Evolutionary conservation across 2,329 filamentous ascomycete species (phyloP).

Genomic region (Aureobasidium sp.): DNA sequence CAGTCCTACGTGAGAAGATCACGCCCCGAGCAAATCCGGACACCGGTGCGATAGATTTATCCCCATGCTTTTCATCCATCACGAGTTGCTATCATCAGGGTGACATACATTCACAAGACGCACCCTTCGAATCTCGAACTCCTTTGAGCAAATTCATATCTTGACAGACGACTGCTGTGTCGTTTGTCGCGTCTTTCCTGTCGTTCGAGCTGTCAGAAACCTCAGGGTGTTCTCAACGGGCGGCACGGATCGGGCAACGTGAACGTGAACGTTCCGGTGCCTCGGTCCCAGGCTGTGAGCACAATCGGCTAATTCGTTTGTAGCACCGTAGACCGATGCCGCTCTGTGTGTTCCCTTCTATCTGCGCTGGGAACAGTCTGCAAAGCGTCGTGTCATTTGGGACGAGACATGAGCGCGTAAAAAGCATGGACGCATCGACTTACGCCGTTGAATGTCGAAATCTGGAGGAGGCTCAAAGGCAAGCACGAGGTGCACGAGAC

Average conservation of each 20-base stretch:
- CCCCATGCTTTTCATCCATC: background rate
- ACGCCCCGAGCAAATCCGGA: background rate
- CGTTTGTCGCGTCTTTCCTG: background rate
- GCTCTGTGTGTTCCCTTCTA: too few species aligned
- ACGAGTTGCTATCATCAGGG: background rate
- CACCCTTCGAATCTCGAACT: too few species aligned
- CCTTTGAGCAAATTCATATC: too few species aligned
- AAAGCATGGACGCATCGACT: background rate
- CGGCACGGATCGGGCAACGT: slow-evolving; percentile 4
- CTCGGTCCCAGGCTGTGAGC: background rate
- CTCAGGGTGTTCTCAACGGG: background rate
- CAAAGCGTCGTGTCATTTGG: too few species aligned
- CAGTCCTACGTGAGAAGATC: background rate
- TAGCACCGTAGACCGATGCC: too few species aligned
- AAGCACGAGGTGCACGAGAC: background rate
- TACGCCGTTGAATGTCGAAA: background rate
- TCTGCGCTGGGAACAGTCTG: too few species aligned
- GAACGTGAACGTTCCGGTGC: background rate
- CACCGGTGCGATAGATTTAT: background rate
- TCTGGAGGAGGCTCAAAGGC: background rate
- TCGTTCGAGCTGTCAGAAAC: background rate
- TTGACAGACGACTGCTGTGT: background rate
- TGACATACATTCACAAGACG: too few species aligned
- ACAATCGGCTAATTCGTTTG: background rate
- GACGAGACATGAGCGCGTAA: background rate